A percentile compares a stretch with the other conserved stretches of the same genome.
Evolutionary conservation across 2,329 filamentous ascomycete species (phyloP).

Genomic region (Trichoderma brevicompactum): DNA sequence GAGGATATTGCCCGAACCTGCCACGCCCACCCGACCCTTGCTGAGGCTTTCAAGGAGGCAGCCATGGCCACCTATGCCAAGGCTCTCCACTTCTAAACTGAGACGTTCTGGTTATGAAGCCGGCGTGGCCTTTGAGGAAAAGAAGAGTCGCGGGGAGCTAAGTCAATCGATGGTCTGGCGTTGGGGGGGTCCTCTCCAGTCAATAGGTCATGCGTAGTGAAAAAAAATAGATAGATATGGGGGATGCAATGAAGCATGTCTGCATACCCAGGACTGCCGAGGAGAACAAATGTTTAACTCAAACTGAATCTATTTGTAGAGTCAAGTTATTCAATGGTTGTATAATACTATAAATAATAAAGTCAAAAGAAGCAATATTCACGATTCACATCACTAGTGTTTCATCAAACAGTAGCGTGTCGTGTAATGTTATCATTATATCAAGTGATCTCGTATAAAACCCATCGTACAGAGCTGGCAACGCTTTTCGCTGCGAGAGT

Average conservation of each 20-base stretch:
- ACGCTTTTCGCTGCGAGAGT: background rate
- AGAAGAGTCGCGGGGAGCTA: background rate
- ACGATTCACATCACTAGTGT: background rate
- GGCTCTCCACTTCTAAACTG: constrained; percentile 87
- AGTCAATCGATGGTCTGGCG: background rate
- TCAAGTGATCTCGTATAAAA: background rate
- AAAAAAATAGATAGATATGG: constrained; percentile 18
- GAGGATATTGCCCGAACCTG: constrained; percentile 95
- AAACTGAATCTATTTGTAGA: constrained; percentile 23
- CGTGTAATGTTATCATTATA: background rate
- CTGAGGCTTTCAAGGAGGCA: constrained; percentile 99
- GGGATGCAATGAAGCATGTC: constrained; percentile 15
- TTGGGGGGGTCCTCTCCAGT: background rate
- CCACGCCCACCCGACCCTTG: constrained; percentile 93
- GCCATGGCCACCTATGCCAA: constrained; percentile 97
- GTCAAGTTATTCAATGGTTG: constrained; percentile 19
- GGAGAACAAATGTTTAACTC: background rate
- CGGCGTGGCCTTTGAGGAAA: background rate
- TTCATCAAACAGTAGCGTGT: no score
- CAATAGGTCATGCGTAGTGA: constrained; percentile 20
- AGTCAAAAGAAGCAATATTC: constrained; percentile 11
- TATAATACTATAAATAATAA: constrained; percentile 28
- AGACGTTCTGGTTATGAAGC: background rate
- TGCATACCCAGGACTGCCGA: constrained; percentile 5
- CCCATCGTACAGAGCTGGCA: background rate